Base-by-base conservation (phyloP, 768 basidiomycete species). In the Favolaschia claudopus region DNA sequence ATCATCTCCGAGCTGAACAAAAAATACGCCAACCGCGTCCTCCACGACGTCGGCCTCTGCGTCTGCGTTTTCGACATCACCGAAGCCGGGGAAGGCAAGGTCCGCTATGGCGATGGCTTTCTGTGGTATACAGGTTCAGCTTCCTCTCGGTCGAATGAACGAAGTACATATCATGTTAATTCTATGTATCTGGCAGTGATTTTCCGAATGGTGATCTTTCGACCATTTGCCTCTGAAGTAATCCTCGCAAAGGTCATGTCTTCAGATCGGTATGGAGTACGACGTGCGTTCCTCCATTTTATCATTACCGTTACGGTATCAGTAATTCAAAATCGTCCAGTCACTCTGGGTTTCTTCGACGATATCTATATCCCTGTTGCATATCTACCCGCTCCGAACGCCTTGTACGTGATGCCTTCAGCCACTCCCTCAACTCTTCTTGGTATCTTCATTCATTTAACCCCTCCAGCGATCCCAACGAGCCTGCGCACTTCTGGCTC, bases 121-220 rank as follows among this genome's bases (percentile, higher is more conserved):
- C 77, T 96, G 68, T 99, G 95, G 90, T 95, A 99, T 71, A 94
- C 92, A 82, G 86, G 96, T 96, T 48, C 60, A n/a, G n/a, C 78
- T 69, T 20, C 15, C 27, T 20, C 19, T 46, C n/a, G 33, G 28
- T 9, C 53, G 27, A 2, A 31, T 9, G 17, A 10, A 7, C 27
- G 34, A 45, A n/a, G 39, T 29, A 7, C 19, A 36, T 40, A 17
- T 50, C 4, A 32, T 9, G 45, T 42, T 58, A 15, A 51, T 36
- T 29, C 27, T 47, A 38, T 37, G n/a, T n/a, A n/a, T n/a, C 29
- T 45, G 43, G 9, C 66, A 99, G 96, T 91, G 8, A 84, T 91
- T 10, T 97, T 99, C 72, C 81, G 96, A 34, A 75, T 99, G 72
- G 89, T 96, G 50, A 87, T 98, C 4, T 98, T 97, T 71, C 82